Evolutionary conservation across 768 basidiomycete species (phyloP), one percentile per base, ranked within the genome.

Genomic region (Megacollybia marginata): DNA sequence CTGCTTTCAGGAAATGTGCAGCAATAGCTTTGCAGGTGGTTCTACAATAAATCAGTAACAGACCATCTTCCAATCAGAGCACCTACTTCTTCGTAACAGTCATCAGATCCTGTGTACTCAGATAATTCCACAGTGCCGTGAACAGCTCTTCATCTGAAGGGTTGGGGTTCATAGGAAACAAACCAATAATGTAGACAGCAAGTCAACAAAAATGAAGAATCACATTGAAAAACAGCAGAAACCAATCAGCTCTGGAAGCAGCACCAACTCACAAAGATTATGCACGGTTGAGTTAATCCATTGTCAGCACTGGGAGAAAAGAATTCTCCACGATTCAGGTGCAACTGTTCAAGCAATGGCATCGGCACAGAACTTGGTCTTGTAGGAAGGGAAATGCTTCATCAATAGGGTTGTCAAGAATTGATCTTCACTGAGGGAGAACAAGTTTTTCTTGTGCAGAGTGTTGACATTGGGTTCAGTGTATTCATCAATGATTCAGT

Each of bases 281-380:
- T 96, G 93, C 7, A 97, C 82, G 1, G 93, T 96, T 42, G 93
- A 95, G 68, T 96, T 97, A 66, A 95, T 97, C 93, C 93, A 97
- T 44, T 93, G 82, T 66, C 93, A 84, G 60, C 92, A 79, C 65
- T 95, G 93, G 1, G 92, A 94, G 54, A 97, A 85, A 58, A 97
- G 62, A 11, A 96, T 78, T 6, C 82, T 79, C 81, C 86, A 92
- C 1, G 84, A 84, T 62, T 95, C 92, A 0, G 93, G 93, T 9
- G 93, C 93, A 63, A 94, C 79, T 5, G 93, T 97, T 58, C 85
- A 86, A 0, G 92, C 89, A 15, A 87, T 66, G 0, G 93, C 93
- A 61, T 92, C 86, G 0, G 85, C 84, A 31, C 80, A 85, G 63
- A 96, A 96, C 68, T 95, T 95, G 47, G 90, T 95, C 72, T 88